Evolutionary conservation across 225 moss, liverwort and hornwort genomes (phyloP), one percentile per base, ranked within the genome.

Genomic region (Sphagnum tenellum): DNA sequence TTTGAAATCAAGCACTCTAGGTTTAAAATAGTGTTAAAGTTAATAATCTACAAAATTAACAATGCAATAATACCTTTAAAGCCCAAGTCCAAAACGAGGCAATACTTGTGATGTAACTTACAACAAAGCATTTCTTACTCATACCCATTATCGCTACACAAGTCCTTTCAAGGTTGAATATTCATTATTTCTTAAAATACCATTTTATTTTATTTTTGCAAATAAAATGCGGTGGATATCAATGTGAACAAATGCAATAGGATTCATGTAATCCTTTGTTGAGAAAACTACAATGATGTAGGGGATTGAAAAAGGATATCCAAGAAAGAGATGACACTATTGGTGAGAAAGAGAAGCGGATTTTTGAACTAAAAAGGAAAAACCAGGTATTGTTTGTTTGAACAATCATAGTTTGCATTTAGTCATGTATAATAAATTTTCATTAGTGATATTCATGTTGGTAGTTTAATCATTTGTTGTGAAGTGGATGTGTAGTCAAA

Each of bases 311-410:
- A 56, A 92, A 83, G 62, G 92, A 96, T 48, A 88, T 96, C 14
- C 75, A 89, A 78, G 92, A 92, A 67, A 76, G 85, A 63, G 83
- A 92, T 68, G 89, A 90, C 58, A 88, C 88, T 13, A 96, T 96
- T 55, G 81, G 71, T 46, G 89, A 96, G 66, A 96, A 89, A 71
- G 92, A 96, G 48, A 89, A 77, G 60, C 73, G 60, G 1, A 88
- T 88, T 0, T 89, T 88, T 50, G 95, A 92, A 46, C 75, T 92
- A 62, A 96, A 96, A 70, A 64, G 86, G 7, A 89, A 92, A 75
- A 96, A 92, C 46, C 82, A 92, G 58, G 95, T 68, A 68, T 50
- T 44, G 49, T 14, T 1, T 45, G 7, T 44, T 14, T 63, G 4
- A 48, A 47, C 4, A 57, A 8, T 44, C 57, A 3, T 57, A 55